Conservation (phyloP, 2,329 filamentous ascomycete genomes). For the Erysiphe neolycopersici region DNA sequence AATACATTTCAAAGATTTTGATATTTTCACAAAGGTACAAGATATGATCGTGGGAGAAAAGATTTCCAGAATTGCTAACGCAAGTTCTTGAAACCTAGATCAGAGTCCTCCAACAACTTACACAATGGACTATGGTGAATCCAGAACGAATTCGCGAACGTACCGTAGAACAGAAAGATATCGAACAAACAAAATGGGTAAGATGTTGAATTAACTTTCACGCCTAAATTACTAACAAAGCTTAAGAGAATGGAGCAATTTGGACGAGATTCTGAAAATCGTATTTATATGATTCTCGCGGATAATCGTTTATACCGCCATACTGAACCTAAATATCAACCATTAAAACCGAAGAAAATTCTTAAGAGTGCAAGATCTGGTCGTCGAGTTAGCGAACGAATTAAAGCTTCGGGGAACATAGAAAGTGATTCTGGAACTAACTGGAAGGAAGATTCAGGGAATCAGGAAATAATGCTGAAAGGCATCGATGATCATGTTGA, state of each 20-base stretch:
- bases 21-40: constrained; percentile 50
- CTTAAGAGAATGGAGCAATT: constrained; percentile 46
- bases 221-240: neutral
- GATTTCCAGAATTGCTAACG: too few relatives aligned
- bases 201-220: constrained; percentile 1
- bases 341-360: constrained; percentile 35
- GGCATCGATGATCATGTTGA: neutral
- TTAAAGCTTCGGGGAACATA: constrained; percentile 25
- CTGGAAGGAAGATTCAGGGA: constrained; percentile 11
- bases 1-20: constrained; percentile 51
- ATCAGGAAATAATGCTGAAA: neutral
- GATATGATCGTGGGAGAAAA: constrained; percentile 8
- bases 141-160: constrained; percentile 66
- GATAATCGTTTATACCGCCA: constrained; percentile 81
- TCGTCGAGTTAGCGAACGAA: constrained; percentile 44
- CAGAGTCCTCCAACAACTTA: constrained; percentile 62
- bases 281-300: constrained; percentile 72
- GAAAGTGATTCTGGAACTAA: constrained; percentile 1
- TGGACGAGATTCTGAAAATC: constrained; percentile 72
- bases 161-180: constrained; percentile 60
- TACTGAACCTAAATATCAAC: constrained; percentile 42
- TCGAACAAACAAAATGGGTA: constrained; percentile 66
- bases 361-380: constrained; percentile 36
- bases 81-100: constrained; percentile 20
- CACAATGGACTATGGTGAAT: constrained; percentile 68